Percentiles rank a stretch among this genome's conserved stretches.
phyloP scores from a whole-genome alignment of 2,329 filamentous ascomycete genomes.

The Capronia americana region DNA sequence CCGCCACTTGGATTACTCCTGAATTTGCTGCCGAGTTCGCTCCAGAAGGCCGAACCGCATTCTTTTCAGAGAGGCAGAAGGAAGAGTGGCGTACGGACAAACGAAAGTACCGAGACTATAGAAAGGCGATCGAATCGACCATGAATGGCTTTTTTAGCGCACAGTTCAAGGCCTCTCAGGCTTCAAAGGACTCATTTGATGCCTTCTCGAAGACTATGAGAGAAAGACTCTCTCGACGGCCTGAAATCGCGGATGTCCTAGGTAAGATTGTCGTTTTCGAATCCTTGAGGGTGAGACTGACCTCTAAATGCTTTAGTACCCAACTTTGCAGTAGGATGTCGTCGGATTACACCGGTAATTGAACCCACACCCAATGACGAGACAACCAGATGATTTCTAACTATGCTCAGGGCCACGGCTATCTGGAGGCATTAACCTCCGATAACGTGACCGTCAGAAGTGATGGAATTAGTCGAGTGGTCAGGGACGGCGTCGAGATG shows the following conservation, averaged over 20 bases:
- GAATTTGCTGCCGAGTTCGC: slow-evolving; percentile 23
- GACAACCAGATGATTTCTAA: no score
- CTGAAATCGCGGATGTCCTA: background rate
- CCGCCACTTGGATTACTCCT: slow-evolving; percentile 40
- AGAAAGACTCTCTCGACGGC: slow-evolving; percentile 43
- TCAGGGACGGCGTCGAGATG: slow-evolving; percentile 26
- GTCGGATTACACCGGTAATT: slow-evolving; percentile 36
- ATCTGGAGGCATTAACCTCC: slow-evolving; percentile 39
- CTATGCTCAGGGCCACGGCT: slow-evolving; percentile 46
- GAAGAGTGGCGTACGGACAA: slow-evolving; percentile 50
- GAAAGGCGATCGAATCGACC: slow-evolving; percentile 52
- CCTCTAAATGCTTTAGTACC: slow-evolving; percentile 36
- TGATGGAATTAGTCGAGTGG: slow-evolving; percentile 9
- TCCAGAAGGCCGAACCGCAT: slow-evolving; percentile 12
- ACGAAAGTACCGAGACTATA: slow-evolving; percentile 50
- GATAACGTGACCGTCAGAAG: slow-evolving; percentile 33
- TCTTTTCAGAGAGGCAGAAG: slow-evolving; percentile 24
- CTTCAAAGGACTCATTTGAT: slow-evolving; percentile 48
- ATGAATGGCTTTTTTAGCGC: slow-evolving; percentile 53
- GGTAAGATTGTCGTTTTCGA: no score
- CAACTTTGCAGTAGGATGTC: slow-evolving; percentile 38
- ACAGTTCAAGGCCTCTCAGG: slow-evolving; percentile 50
- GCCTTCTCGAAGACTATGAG: slow-evolving; percentile 52
- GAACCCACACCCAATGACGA: no score
- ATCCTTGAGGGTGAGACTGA: no score